Conservation (phyloP, 2,329 filamentous ascomycete genomes). For the Diaporthe sp. region DNA sequence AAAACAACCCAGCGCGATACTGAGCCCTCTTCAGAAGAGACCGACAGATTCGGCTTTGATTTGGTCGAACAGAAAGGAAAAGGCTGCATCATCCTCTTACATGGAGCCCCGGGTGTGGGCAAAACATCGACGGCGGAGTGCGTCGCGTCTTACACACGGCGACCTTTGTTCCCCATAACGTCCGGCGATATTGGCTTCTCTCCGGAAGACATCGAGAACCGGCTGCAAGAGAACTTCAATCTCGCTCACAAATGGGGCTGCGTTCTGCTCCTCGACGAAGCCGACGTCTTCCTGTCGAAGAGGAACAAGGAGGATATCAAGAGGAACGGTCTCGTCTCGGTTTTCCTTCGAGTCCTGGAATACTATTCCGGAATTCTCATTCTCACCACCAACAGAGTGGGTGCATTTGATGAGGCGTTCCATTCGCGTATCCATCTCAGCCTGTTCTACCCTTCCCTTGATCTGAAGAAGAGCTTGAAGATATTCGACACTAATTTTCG, state of each 20-base stretch:
- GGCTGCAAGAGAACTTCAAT: conserved; percentile 40
- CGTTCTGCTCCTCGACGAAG: conserved; percentile 39
- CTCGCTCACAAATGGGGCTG: conserved; percentile 39
- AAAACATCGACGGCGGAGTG: background rate
- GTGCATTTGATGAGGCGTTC: conserved; percentile 54
- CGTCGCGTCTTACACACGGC: conserved; percentile 8
- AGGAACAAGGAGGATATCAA: conserved; percentile 37
- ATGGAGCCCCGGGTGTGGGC: background rate
- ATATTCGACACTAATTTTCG: conserved; percentile 33
- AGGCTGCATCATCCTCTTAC: background rate
- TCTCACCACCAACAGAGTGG: conserved; percentile 56
- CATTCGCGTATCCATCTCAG: conserved; percentile 49
- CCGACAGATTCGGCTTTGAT: background rate
- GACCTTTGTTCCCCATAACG: conserved; percentile 18
- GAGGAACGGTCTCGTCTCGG: conserved; percentile 41
- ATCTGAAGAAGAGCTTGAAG: conserved; percentile 30
- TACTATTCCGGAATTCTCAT: conserved; percentile 50
- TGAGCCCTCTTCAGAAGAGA: background rate
- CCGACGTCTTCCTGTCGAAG: conserved; percentile 16
- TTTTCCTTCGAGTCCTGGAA: conserved; percentile 49
- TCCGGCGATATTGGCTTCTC: conserved; percentile 46
- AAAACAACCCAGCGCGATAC: background rate
- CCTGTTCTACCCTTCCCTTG: conserved; percentile 46
- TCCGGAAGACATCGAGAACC: conserved; percentile 41
- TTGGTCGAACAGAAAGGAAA: background rate